These are phyloP conservation scores for Dryadomyces sulphureus DNA, from an alignment of 2,329 filamentous ascomycete species.

Conservation along the genomic window DNA sequence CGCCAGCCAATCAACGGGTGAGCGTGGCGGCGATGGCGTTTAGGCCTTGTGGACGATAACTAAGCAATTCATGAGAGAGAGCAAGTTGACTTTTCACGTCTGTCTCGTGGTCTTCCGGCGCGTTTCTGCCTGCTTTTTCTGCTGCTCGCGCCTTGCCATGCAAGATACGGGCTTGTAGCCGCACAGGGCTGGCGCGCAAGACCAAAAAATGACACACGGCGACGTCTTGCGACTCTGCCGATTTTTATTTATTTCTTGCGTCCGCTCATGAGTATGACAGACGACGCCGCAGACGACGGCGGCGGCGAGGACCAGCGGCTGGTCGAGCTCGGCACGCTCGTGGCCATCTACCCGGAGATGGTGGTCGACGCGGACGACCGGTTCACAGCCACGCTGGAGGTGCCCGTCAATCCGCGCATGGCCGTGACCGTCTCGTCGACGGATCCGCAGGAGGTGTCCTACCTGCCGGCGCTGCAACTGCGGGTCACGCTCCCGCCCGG, in stretches of 20 bases:
- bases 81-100: not conserved
- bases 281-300: slow-evolving; percentile 16
- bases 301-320: slow-evolving; percentile 41
- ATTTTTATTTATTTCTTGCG: no score
- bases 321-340: slow-evolving; percentile 44
- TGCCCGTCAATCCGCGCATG: slow-evolving; percentile 39
- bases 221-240: not conserved
- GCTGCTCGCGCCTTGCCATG: not conserved
- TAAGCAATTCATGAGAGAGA: no score
- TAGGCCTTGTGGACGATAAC: no score
- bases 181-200: not conserved
- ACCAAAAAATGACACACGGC: not conserved
- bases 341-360: slow-evolving; percentile 55
- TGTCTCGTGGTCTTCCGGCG: not conserved
- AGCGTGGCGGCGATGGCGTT: no score
- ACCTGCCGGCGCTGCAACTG: slow-evolving; percentile 43
- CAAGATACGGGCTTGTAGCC: not conserved
- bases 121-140: not conserved
- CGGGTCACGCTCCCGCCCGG: slow-evolving; percentile 38
- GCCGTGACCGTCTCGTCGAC: slow-evolving; percentile 35
- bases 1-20: no score
- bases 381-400: slow-evolving; percentile 39
- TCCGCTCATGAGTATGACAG: no score
- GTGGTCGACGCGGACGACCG: slow-evolving; percentile 25
- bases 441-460: slow-evolving; percentile 35